phyloP scores from a whole-genome alignment of 768 basidiomycete species.

The Termitomyces sp. region DNA sequence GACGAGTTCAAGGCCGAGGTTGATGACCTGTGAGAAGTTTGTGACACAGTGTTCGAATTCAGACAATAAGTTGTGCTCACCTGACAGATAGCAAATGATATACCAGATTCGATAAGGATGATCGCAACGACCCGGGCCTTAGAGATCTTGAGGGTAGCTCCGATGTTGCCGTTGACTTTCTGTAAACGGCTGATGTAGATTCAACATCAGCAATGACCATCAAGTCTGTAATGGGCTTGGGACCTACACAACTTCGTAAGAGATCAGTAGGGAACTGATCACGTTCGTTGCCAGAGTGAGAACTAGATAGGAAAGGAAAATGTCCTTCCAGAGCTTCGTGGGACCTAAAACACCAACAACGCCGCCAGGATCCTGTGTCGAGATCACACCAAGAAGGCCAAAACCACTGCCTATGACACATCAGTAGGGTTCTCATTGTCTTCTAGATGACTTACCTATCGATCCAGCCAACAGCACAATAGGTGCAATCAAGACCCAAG shows the following conservation, averaged over 20 bases:
- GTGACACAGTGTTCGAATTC: background rate
- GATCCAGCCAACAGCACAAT: constrained; percentile 6
- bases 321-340: constrained; percentile 2
- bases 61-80: background rate
- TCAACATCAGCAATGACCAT: background rate
- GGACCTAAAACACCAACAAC: constrained; percentile 1
- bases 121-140: background rate
- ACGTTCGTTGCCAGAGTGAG: constrained; percentile 9
- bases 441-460: background rate
- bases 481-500: background rate
- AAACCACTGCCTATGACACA: constrained; percentile 6
- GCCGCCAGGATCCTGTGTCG: background rate
- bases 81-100: constrained; percentile 7
- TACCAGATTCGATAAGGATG: constrained; percentile 7
- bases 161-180: background rate
- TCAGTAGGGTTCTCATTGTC: background rate
- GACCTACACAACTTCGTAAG: constrained; percentile 1
- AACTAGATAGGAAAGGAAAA: constrained; percentile 8
- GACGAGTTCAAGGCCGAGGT: constrained; percentile 9
- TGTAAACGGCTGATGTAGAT: background rate
- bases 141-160: background rate
- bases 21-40: constrained; percentile 2
- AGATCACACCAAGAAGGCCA: constrained; percentile 9
- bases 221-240: background rate
- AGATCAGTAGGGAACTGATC: background rate